A percentile compares a stretch with the other conserved stretches of the same genome.
Conservation (phyloP, 1,284 basidiomycete genomes). For the Fomitiporia mediterranea region DNA sequence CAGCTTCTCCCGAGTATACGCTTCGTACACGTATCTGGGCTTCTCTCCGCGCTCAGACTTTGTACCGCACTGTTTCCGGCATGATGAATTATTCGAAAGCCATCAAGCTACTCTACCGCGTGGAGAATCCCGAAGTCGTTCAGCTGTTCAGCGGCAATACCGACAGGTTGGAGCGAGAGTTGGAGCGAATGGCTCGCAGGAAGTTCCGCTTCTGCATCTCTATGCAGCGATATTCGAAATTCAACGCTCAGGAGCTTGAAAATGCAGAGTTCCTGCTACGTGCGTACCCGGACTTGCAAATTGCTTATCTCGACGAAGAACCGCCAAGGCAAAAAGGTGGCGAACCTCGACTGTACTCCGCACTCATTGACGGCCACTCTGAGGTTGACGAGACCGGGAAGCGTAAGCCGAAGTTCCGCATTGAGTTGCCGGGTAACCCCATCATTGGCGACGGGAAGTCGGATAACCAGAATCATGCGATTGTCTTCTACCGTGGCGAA, state of each 20-base stretch:
- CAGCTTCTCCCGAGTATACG: slow-evolving; percentile 97
- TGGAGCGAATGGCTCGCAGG: slow-evolving; percentile 94
- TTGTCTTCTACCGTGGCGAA: slow-evolving; percentile 98
- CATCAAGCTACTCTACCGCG: slow-evolving; percentile 98
- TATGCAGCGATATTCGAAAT: slow-evolving; percentile 99
- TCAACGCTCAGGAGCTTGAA: slow-evolving; percentile 99
- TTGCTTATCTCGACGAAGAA: slow-evolving; percentile 98
- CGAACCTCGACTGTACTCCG: slow-evolving; percentile 89
- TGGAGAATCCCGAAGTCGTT: slow-evolving; percentile 99
- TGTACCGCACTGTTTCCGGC: slow-evolving; percentile 99
- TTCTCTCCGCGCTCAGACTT: slow-evolving; percentile 94
- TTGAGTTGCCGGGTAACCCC: slow-evolving; percentile 98
- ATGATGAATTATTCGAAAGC: slow-evolving; percentile 99
- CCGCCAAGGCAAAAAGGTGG: slow-evolving; percentile 77
- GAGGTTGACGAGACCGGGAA: slow-evolving; percentile 90
- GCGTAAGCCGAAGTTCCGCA: slow-evolving; percentile 94
- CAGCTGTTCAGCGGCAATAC: slow-evolving; percentile 97
- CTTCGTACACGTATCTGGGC: slow-evolving; percentile 99
- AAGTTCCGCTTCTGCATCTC: slow-evolving; percentile 99
- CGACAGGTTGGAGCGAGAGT: slow-evolving; percentile 91
- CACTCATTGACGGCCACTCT: slow-evolving; percentile 96
- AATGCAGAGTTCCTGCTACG: slow-evolving; percentile 98
- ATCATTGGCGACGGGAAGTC: slow-evolving; percentile 99
- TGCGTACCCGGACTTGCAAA: slow-evolving; percentile 97
- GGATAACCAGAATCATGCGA: slow-evolving; percentile 99